Evolutionary conservation across 2,329 filamentous ascomycete species (phyloP), one percentile per base, ranked within the genome.

Genomic region (Kalmusia sp.): DNA sequence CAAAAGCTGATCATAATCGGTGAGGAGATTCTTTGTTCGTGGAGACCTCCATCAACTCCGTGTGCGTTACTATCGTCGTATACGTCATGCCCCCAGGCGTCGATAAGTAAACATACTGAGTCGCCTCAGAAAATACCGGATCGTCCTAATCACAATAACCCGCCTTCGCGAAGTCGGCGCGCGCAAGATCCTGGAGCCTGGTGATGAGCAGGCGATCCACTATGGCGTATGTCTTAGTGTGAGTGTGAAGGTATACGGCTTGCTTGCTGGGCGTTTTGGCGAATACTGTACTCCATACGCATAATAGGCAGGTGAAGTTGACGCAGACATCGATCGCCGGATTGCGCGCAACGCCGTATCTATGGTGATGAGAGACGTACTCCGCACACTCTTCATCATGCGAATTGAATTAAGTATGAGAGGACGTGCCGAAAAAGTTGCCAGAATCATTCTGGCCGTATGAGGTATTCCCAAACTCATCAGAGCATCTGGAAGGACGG

Each of bases 81-180:
- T 61, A 56, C 1, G 69, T 62, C 2, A 65, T 58, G 22, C 69
- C 59, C 6, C 68, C 54, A 1, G 60, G 63, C 6, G 69, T 71
- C 1, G 58, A 57, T 9, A 54, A 55, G 28, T 67, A 72, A 2
- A 39, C 52, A 33, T 56, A 39, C 9, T 63, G 40, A 17, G 68
- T 68, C 2, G 69, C 63, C 28, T 56, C 54, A 2, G 63, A 46
- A 14, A 73, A 58, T 9, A 63, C 60, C 4, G 39, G 5, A 3
- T 62, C 49, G 31, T 70, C 58, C 62, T 60, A 66, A 37, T 37
- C 49, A 11, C 19, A 4, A 4, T 1, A 5, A 34, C 55, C 54
- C 11, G 47, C 31, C 11, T 11, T n/a, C n/a, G 17, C 31, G 24
- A 63, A 63, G 45, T 59, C 61, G 8, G 49, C 35, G 8, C 9